Evolutionary conservation across 139 green algal genomes (phyloP).

Genomic region (Chlamydomonas schloesseri): DNA sequence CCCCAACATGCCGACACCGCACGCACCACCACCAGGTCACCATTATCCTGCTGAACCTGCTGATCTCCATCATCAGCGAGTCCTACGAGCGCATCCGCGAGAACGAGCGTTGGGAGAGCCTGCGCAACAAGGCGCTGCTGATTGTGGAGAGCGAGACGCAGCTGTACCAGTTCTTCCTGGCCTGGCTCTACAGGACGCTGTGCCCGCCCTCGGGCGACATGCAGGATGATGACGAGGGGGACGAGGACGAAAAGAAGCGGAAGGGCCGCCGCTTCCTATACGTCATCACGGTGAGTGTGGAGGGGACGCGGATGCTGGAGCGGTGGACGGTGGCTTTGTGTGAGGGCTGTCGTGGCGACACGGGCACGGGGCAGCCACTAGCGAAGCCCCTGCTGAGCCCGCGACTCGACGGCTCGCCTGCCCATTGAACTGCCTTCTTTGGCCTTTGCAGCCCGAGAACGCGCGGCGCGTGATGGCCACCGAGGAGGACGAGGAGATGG

Average conservation of each 20-base stretch:
- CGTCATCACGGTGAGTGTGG: constrained; percentile 22
- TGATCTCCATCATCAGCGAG: constrained; percentile 40
- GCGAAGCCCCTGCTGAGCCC: too few relatives aligned
- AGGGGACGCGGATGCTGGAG: neutral
- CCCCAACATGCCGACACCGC: too few relatives aligned
- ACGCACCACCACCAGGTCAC: too few relatives aligned
- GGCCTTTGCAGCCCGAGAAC: constrained; percentile 39
- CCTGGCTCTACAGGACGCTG: constrained; percentile 2
- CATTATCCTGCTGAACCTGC: constrained; percentile 47
- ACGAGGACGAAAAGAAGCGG: neutral
- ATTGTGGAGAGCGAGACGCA: constrained; percentile 32
- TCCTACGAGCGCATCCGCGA: constrained; percentile 41
- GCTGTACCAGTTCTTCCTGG: constrained; percentile 1
- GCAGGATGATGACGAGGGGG: neutral
- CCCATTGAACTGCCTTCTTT: too few relatives aligned
- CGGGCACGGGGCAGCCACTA: too few relatives aligned
- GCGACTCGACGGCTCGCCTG: too few relatives aligned
- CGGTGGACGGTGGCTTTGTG: too few relatives aligned
- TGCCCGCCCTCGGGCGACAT: neutral
- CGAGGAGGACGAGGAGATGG: neutral
- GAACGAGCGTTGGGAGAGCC: constrained; percentile 27
- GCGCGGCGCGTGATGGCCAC: neutral
- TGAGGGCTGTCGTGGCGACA: too few relatives aligned
- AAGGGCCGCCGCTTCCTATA: constrained; percentile 10
- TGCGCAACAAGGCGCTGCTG: constrained; percentile 31